phyloP scores from a whole-genome alignment of 305 asterid species.

The Solanum hybrid region DNA sequence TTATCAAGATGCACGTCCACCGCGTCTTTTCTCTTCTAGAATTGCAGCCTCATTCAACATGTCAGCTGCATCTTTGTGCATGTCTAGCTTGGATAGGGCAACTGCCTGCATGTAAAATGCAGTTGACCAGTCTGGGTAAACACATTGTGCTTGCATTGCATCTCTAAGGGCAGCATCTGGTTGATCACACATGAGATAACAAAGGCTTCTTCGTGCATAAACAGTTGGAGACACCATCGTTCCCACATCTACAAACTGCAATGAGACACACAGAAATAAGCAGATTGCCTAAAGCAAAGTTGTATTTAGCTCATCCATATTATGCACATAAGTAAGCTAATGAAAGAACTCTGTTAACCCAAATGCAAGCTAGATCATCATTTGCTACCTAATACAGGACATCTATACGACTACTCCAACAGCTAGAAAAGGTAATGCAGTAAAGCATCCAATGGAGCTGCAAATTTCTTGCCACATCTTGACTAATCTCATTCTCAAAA shows the following conservation, averaged over 20 bases:
- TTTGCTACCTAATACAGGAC: not conserved
- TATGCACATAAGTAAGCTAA: not conserved
- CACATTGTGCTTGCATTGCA: conserved; percentile 94
- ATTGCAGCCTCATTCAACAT: conserved; percentile 85
- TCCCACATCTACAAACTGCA: conserved; percentile 87
- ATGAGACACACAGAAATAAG: not conserved
- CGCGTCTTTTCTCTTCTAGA: conserved; percentile 77
- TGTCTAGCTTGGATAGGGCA: conserved; percentile 86
- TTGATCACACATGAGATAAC: conserved; percentile 82
- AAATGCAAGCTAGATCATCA: not conserved
- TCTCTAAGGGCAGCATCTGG: conserved; percentile 87
- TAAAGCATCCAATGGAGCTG: not conserved
- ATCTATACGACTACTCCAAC: not conserved
- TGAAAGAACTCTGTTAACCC: not conserved
- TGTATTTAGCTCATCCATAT: not conserved
- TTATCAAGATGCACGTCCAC: conserved; percentile 36
- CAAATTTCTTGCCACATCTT: not conserved
- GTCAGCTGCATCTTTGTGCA: conserved; percentile 90
- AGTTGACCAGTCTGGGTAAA: conserved; percentile 80
- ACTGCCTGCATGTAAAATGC: conserved; percentile 96
- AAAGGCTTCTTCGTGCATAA: conserved; percentile 74
- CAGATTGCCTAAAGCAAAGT: not conserved
- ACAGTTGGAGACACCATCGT: conserved; percentile 85
- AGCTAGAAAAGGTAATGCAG: not conserved
- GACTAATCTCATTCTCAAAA: not conserved